Conservation (phyloP, 768 basidiomycete genomes). For the Tubosaeta sp. region DNA sequence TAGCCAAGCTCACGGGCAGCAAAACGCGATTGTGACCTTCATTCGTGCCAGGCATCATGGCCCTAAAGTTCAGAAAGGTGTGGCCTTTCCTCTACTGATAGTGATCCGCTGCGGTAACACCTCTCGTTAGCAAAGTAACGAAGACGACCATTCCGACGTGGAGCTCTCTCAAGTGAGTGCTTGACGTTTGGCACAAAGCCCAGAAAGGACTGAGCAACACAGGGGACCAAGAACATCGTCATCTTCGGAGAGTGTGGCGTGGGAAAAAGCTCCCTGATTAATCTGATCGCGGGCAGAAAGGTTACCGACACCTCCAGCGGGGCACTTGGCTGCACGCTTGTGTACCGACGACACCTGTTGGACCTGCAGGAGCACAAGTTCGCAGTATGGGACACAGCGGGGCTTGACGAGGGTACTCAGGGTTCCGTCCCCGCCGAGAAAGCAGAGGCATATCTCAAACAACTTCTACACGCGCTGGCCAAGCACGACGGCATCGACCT, state of each 20-base stretch:
- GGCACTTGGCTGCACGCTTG: slow-evolving; percentile 35
- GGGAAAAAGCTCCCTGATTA: slow-evolving; percentile 44
- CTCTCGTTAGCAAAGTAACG: slow-evolving; percentile 7
- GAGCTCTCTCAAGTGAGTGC: slow-evolving; percentile 10
- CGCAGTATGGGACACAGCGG: slow-evolving; percentile 33
- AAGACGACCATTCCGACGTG: background rate
- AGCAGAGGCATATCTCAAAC: slow-evolving; percentile 29
- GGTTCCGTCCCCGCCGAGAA: slow-evolving; percentile 28
- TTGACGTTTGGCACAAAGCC: background rate
- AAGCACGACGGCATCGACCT: slow-evolving; percentile 36
- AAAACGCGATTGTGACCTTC: slow-evolving; percentile 2
- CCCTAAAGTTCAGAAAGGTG: slow-evolving; percentile 13
- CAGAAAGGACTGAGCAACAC: background rate
- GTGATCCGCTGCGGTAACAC: slow-evolving; percentile 8
- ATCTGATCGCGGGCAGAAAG: slow-evolving; percentile 31
- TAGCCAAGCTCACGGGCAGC: background rate
- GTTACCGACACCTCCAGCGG: slow-evolving; percentile 29
- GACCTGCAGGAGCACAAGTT: slow-evolving; percentile 17
- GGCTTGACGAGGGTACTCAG: slow-evolving; percentile 26
- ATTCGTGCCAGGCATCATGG: background rate
- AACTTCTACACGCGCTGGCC: slow-evolving; percentile 33
- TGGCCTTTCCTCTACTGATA: background rate
- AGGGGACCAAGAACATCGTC: slow-evolving; percentile 32
- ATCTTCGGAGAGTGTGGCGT: slow-evolving; percentile 41
- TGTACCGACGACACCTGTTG: slow-evolving; percentile 21